These are phyloP conservation scores for Backusella circina DNA, from an alignment of 192 early-diverging fungal genomes.

Conservation along the genomic window DNA sequence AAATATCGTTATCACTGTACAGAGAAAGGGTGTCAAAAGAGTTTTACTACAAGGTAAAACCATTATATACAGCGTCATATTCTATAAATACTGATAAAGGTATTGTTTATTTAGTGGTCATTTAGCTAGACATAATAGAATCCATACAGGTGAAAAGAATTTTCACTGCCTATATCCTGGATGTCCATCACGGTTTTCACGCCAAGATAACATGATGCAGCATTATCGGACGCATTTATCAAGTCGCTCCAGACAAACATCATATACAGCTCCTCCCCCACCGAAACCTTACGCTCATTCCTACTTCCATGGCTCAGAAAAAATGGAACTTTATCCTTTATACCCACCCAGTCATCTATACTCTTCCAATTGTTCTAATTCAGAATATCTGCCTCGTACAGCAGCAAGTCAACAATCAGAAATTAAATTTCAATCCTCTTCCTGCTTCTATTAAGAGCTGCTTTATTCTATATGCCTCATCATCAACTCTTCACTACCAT, in stretches of 20 bases:
- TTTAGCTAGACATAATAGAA: conserved; percentile 74
- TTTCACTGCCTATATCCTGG: conserved; percentile 64
- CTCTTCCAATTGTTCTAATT: neutral
- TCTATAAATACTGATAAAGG: neutral
- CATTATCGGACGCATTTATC: conserved; percentile 80
- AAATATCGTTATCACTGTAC: conserved; percentile 63
- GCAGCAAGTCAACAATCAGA: neutral
- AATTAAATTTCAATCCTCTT: neutral
- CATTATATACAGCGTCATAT: neutral
- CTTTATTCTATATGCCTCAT: neutral
- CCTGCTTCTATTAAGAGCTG: neutral
- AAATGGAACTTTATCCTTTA: neutral
- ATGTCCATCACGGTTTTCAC: conserved; percentile 70
- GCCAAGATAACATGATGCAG: conserved; percentile 88
- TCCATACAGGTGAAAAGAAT: conserved; percentile 81
- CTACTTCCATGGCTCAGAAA: neutral
- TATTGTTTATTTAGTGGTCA: conserved; percentile 56
- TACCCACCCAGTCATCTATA: neutral
- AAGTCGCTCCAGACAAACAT: conserved; percentile 46
- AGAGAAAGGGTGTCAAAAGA: conserved; percentile 61
- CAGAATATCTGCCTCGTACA: neutral
- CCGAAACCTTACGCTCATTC: neutral
- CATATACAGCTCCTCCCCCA: neutral
- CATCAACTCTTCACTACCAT: neutral
- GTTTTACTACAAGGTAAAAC: conserved; percentile 72